These are phyloP conservation scores for Murraya paniculata DNA, from an alignment of 345 rosid genomes.

Conservation along the genomic window DNA sequence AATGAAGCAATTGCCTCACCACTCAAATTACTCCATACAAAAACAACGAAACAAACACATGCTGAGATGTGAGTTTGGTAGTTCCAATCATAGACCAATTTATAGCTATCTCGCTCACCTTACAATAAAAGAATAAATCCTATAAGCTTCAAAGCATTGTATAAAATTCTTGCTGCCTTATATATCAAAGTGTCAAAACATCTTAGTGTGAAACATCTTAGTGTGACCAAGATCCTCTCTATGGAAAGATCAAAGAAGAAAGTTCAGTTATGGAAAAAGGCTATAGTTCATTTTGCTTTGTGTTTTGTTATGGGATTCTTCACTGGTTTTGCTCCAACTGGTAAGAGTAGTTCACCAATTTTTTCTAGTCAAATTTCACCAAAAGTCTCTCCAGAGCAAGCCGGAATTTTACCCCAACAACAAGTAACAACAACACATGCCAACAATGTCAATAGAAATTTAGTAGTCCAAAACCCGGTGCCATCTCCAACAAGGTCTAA, in stretches of 20 bases:
- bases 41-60: neutral
- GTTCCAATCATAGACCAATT: conserved; percentile 23
- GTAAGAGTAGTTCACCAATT: conserved; percentile 36
- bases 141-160: neutral
- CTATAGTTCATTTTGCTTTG: conserved; percentile 65
- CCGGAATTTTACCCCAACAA: conserved; percentile 18
- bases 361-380: conserved; percentile 27
- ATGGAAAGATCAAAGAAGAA: conserved; percentile 81
- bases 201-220: neutral
- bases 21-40: neutral
- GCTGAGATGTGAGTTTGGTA: conserved; percentile 26
- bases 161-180: conserved; percentile 2
- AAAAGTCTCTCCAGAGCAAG: conserved; percentile 29
- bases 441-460: conserved; percentile 25
- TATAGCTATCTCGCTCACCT: conserved; percentile 14
- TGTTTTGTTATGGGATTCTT: conserved; percentile 91
- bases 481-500: conserved; percentile 21
- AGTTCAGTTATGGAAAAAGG: conserved; percentile 81
- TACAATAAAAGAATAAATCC: neutral
- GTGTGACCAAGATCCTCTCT: conserved; percentile 13
- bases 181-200: conserved; percentile 2
- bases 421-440: conserved; percentile 1
- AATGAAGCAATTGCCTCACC: conserved; percentile 25
- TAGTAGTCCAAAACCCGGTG: conserved; percentile 25
- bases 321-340: conserved; percentile 84